Conservation (phyloP, 352 stramenopile species). For the Pythium grandisporangium region DNA sequence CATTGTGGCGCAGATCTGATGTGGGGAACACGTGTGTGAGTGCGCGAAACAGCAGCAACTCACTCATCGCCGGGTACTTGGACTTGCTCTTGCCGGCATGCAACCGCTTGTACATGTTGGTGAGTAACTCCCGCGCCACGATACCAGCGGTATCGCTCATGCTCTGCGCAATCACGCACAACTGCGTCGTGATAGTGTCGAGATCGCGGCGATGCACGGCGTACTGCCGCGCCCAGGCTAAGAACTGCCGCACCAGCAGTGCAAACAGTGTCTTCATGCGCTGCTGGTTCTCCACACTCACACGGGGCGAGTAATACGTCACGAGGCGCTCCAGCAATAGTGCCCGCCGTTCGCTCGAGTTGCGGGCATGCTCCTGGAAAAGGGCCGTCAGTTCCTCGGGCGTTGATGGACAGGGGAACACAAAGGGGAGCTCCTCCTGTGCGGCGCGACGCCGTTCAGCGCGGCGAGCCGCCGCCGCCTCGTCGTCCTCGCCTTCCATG, state of each 20-base stretch:
- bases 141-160: constrained; percentile 81
- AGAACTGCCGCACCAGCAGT: constrained; percentile 90
- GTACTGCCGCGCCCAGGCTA: constrained; percentile 83
- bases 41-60: constrained; percentile 87
- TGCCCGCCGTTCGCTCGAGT: constrained; percentile 52
- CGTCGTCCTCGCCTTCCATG: constrained; percentile 83
- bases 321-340: constrained; percentile 91
- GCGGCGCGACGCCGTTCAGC: constrained; percentile 35
- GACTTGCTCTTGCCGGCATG: constrained; percentile 70
- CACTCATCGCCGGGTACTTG: constrained; percentile 81
- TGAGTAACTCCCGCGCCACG: constrained; percentile 85
- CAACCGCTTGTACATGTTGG: constrained; percentile 86
- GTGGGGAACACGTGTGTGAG: constrained; percentile 89
- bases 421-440: constrained; percentile 88
- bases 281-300: constrained; percentile 92
- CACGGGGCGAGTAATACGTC: constrained; percentile 88
- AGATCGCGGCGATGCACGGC: constrained; percentile 62
- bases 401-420: constrained; percentile 91
- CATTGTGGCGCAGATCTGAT: constrained; percentile 92
- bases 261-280: constrained; percentile 96
- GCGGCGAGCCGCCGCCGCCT: constrained; percentile 31
- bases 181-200: constrained; percentile 65
- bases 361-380: constrained; percentile 84
- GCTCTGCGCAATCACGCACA: constrained; percentile 89
- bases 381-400: constrained; percentile 85